These are phyloP conservation scores for Leishmania lainsoni DNA, from an alignment of 208 protist genomes.

Conservation along the genomic window DNA sequence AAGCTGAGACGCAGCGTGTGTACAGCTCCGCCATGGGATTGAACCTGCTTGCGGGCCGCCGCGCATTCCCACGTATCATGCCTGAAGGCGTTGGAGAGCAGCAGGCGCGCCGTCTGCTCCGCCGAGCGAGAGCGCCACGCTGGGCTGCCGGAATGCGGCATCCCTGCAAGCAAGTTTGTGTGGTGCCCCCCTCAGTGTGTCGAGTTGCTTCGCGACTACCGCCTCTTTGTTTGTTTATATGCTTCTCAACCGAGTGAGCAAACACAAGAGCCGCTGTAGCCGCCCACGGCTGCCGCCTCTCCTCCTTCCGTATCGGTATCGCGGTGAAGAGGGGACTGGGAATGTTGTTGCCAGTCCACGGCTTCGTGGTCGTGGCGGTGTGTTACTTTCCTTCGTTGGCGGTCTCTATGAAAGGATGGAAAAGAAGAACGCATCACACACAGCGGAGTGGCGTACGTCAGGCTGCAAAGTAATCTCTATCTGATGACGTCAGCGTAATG, in stretches of 20 bases:
- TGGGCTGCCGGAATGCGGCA: slow-evolving; percentile 16
- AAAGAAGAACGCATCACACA: background rate
- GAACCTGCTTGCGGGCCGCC: slow-evolving; percentile 40
- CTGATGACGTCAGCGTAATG: too few species aligned
- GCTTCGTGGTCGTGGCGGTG: background rate
- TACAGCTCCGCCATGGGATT: slow-evolving; percentile 37
- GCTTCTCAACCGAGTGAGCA: background rate
- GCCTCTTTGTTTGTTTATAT: background rate
- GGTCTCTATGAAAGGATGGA: background rate
- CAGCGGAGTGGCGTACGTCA: background rate
- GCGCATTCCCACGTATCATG: slow-evolving; percentile 86
- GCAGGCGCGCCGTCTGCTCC: slow-evolving; percentile 80
- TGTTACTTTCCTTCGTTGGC: background rate
- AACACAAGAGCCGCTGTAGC: background rate
- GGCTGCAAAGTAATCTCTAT: background rate
- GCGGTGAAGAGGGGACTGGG: background rate
- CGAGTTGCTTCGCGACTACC: background rate
- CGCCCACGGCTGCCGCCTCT: background rate
- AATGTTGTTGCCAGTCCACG: background rate
- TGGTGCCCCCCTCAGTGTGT: background rate
- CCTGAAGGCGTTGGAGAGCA: slow-evolving; percentile 84
- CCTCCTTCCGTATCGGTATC: background rate
- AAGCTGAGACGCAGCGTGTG: slow-evolving; percentile 49
- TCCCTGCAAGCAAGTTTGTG: background rate
- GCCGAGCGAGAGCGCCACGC: slow-evolving; percentile 59